Evolutionary conservation across 164 flowering plant genomes (phyloP).

Genomic region (Annona cherimola): DNA sequence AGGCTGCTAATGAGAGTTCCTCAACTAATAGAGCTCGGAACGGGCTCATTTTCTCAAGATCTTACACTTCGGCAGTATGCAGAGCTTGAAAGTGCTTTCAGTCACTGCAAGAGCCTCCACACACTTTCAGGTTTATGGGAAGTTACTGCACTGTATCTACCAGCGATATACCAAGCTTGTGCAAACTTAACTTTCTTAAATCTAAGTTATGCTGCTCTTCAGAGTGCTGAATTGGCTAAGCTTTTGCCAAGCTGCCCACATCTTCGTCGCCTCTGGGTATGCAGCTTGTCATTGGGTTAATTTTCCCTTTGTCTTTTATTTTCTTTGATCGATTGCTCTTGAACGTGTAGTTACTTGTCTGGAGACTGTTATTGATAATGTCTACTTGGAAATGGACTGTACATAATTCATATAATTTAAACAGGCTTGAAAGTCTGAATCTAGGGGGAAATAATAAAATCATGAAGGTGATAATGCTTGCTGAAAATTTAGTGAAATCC

Average conservation of each 20-base stretch:
- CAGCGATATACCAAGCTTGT: conserved; percentile 51
- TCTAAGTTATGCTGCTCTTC: conserved; percentile 52
- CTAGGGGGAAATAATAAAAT: background rate
- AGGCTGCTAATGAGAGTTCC: conserved; percentile 56
- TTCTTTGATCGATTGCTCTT: background rate
- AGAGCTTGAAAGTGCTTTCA: conserved; percentile 47
- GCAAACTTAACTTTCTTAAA: conserved; percentile 59
- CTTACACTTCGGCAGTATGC: conserved; percentile 29
- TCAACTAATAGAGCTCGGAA: conserved; percentile 57
- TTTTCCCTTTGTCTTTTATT: background rate
- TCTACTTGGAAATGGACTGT: background rate
- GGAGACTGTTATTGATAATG: background rate
- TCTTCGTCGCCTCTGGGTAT: conserved; percentile 34
- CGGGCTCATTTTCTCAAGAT: conserved; percentile 61
- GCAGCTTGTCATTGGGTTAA: conserved; percentile 1
- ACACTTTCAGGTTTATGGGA: conserved; percentile 75
- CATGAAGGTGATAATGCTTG: background rate
- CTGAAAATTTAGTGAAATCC: background rate
- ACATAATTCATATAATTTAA: too few species aligned
- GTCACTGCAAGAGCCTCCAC: conserved; percentile 41
- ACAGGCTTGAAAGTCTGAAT: background rate
- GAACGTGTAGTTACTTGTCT: background rate
- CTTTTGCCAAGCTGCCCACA: conserved; percentile 26
- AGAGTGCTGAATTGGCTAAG: conserved; percentile 41
- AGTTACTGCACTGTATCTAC: conserved; percentile 42